Percentiles rank a stretch among this genome's conserved stretches.
These are phyloP conservation scores for Alternaria gansuensis DNA, from an alignment of 2,329 filamentous ascomycete species.

Conservation along the genomic window DNA sequence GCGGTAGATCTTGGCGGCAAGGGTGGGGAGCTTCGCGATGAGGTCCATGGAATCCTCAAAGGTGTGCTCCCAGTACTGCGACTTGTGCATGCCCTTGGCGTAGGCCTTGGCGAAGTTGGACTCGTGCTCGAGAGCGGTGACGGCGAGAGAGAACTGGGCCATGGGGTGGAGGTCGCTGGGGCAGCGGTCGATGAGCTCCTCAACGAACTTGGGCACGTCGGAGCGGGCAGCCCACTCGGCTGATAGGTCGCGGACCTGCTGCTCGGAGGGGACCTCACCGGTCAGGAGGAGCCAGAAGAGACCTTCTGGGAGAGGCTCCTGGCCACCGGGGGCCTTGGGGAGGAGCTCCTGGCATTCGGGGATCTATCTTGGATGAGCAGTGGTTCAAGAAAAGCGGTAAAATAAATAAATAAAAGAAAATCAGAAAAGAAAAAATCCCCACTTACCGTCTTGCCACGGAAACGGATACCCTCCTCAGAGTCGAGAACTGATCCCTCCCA, in stretches of 20 bases:
- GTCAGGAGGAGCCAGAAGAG: slow-evolving; percentile 99
- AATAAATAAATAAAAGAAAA: too few species aligned
- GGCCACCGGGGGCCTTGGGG: slow-evolving; percentile 94
- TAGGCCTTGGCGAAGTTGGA: slow-evolving; percentile 98
- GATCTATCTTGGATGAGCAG: slow-evolving; percentile 64
- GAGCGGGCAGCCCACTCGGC: slow-evolving; percentile 98
- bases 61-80: slow-evolving; percentile 99
- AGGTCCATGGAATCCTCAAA: slow-evolving; percentile 99
- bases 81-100: slow-evolving; percentile 98
- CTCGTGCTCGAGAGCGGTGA: slow-evolving; percentile 97
- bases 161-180: slow-evolving; percentile 98
- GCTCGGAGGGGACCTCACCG: slow-evolving; percentile 95
- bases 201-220: slow-evolving; percentile 96
- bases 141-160: slow-evolving; percentile 98
- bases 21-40: slow-evolving; percentile 98
- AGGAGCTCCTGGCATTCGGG: slow-evolving; percentile 98
- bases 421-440: slow-evolving; percentile 5
- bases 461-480: slow-evolving; percentile 98
- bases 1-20: slow-evolving; percentile 98
- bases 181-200: slow-evolving; percentile 99
- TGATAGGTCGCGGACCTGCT: slow-evolving; percentile 97
- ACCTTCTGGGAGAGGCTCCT: slow-evolving; percentile 97
- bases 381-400: slow-evolving; percentile 17
- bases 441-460: slow-evolving; percentile 90
- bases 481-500: slow-evolving; percentile 97